Evolutionary conservation across 75 land plant genomes (phyloP).

Genomic region (Chamaecyparis obtusa): DNA sequence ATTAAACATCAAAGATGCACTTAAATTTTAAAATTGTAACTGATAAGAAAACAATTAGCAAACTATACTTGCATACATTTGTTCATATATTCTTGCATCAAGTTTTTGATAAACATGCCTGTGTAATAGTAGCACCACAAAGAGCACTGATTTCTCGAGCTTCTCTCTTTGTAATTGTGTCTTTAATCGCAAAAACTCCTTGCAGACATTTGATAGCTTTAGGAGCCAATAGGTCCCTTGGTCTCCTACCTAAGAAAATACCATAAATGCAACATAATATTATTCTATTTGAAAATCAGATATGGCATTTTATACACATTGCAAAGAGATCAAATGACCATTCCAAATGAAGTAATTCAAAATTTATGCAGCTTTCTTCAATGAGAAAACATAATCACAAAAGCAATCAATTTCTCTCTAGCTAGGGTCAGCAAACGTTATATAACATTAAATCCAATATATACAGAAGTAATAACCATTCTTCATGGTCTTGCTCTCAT

Average conservation of each 20-base stretch:
- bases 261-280: slow-evolving; percentile 7
- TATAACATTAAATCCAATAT: neutral
- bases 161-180: slow-evolving; percentile 88
- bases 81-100: neutral
- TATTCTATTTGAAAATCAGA: neutral
- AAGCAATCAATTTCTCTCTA: neutral
- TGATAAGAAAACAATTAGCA: neutral
- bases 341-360: neutral
- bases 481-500: neutral
- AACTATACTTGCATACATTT: neutral
- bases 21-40: neutral
- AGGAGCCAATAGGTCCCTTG: slow-evolving; percentile 73
- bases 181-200: slow-evolving; percentile 83
- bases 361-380: neutral
- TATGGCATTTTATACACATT: slow-evolving; percentile 6
- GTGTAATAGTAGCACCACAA: slow-evolving; percentile 75
- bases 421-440: neutral
- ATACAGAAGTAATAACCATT: neutral
- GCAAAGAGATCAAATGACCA: neutral
- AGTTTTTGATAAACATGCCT: slow-evolving; percentile 38
- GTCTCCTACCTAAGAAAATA: slow-evolving; percentile 65
- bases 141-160: slow-evolving; percentile 77
- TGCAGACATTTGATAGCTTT: slow-evolving; percentile 83
- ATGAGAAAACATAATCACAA: neutral
- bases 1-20: neutral